Evolutionary conservation across 352 stramenopile species (phyloP).

Genomic region (Phytopythium ostracodes): DNA sequence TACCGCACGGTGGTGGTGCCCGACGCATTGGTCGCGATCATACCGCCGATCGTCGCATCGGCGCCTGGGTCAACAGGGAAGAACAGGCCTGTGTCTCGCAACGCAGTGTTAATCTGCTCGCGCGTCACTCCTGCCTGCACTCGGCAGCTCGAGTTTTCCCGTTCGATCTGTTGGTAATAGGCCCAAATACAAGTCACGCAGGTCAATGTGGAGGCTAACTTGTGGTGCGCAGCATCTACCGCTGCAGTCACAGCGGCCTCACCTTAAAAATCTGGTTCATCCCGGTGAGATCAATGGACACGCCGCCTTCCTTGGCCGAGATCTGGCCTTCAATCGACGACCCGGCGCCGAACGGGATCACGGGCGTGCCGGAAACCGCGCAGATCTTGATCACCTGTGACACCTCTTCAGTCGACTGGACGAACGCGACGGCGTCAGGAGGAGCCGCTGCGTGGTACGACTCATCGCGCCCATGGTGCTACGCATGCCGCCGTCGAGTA

Average conservation of each 20-base stretch:
- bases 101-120: slow-evolving; percentile 87
- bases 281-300: slow-evolving; percentile 89
- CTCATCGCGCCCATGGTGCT: slow-evolving; percentile 90
- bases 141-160: slow-evolving; percentile 87
- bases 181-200: not conserved
- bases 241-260: not conserved
- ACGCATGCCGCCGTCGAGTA: not conserved
- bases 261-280: slow-evolving; percentile 75
- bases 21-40: slow-evolving; percentile 90
- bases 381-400: slow-evolving; percentile 90
- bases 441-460: slow-evolving; percentile 85
- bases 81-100: slow-evolving; percentile 88
- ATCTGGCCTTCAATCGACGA: slow-evolving; percentile 96
- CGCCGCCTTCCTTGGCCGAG: slow-evolving; percentile 80
- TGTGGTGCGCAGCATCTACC: too few species aligned
- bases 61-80: slow-evolving; percentile 97
- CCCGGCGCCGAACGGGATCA: slow-evolving; percentile 94
- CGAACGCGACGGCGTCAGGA: slow-evolving; percentile 87
- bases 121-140: slow-evolving; percentile 94
- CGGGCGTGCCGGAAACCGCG: slow-evolving; percentile 65
- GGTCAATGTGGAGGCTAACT: not conserved
- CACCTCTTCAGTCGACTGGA: slow-evolving; percentile 87
- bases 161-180: slow-evolving; percentile 30
- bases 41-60: slow-evolving; percentile 95
- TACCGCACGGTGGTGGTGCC: slow-evolving; percentile 87